Conservation (phyloP, 2,329 filamentous ascomycete species). For the Neopestalotiopsis rosae region DNA sequence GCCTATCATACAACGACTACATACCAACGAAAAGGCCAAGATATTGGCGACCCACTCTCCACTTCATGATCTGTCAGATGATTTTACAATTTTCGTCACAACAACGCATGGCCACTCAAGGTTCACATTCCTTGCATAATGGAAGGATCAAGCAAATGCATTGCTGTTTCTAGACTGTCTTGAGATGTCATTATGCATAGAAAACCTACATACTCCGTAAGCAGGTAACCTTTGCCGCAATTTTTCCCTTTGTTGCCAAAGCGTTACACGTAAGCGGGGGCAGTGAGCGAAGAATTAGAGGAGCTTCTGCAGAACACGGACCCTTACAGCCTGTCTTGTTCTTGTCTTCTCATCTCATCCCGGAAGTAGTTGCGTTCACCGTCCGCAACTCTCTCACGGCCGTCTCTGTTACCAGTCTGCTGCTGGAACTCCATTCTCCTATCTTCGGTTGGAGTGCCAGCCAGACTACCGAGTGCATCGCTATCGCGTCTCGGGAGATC, state of each 20-base stretch:
- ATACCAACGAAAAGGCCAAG: background rate
- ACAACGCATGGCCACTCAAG: background rate
- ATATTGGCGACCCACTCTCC: background rate
- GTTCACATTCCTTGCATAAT: background rate
- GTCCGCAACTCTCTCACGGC: constrained; percentile 23
- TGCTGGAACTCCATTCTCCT: constrained; percentile 44
- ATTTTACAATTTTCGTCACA: background rate
- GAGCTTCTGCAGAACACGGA: background rate
- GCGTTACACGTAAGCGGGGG: background rate
- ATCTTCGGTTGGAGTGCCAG: constrained; percentile 50
- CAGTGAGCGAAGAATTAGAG: background rate
- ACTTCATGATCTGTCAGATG: background rate
- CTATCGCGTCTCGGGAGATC: constrained; percentile 46
- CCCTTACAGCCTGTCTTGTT: constrained; percentile 41
- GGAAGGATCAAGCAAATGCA: background rate
- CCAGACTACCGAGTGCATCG: constrained; percentile 55
- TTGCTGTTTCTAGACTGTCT: background rate
- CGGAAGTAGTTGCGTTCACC: constrained; percentile 48
- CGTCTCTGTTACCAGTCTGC: constrained; percentile 24
- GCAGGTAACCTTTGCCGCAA: background rate
- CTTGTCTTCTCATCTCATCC: constrained; percentile 55
- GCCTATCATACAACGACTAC: background rate
- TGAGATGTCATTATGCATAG: background rate
- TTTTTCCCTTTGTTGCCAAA: background rate
- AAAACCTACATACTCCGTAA: background rate